These are phyloP conservation scores for Arthrobotrys megalospora DNA, from an alignment of 2,329 filamentous ascomycete species.

Conservation along the genomic window DNA sequence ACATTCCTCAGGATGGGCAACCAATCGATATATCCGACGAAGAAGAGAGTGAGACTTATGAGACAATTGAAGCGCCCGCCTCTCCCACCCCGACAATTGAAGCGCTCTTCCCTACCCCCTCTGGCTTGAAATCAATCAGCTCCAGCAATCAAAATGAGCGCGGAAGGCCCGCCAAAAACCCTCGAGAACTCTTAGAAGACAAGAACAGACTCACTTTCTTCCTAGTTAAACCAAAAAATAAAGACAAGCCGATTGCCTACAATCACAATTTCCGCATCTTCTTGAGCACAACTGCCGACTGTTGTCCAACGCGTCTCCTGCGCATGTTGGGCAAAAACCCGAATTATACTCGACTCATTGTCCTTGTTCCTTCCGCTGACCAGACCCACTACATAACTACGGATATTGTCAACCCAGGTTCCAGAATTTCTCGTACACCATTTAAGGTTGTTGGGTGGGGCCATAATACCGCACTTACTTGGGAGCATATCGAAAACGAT, in stretches of 20 bases:
- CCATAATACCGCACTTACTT: constrained; percentile 6
- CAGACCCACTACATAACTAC: not conserved
- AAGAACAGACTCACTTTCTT: not conserved
- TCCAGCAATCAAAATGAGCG: no score
- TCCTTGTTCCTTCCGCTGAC: constrained; percentile 4
- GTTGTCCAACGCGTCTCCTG: constrained; percentile 13
- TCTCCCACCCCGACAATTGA: not conserved
- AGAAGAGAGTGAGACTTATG: not conserved
- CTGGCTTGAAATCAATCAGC: not conserved
- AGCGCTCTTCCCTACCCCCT: not conserved
- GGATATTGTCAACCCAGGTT: constrained; percentile 36
- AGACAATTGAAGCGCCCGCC: not conserved
- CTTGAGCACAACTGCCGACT: not conserved
- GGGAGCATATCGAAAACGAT: constrained; percentile 45
- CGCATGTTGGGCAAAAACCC: constrained; percentile 19
- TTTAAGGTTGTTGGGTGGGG: constrained; percentile 28
- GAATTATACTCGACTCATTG: constrained; percentile 29
- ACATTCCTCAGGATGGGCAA: no score
- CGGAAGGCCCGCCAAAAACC: no score
- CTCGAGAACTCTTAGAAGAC: not conserved
- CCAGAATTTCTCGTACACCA: constrained; percentile 5
- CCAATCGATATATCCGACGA: not conserved
- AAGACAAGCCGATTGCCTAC: constrained; percentile 3
- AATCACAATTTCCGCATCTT: not conserved
- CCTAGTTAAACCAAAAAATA: constrained; percentile 24